Base-by-base conservation (phyloP, 257 asterid species). In the Jasminum sambac region DNA sequence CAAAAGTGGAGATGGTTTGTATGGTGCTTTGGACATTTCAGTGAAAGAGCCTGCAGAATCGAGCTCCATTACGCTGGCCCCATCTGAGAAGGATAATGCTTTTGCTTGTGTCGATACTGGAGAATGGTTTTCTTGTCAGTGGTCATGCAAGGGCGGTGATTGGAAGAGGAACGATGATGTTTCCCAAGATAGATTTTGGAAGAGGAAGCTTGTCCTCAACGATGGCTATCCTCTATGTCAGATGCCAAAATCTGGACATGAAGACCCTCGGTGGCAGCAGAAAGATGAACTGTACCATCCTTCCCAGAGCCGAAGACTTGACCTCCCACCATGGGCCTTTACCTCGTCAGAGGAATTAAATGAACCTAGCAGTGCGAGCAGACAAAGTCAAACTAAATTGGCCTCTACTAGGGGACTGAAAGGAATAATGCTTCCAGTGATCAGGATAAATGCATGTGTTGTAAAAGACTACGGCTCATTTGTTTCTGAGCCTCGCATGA, bases 371-470 rank as follows among this genome's bases (percentile, higher is more conserved):
- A 48, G 69, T 80, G 69, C 55, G 4, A 81, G 72, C 82, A 84
- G 91, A 81, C 50, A 79, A 50, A 71, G 63, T 76, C 89, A 78
- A 74, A 77, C 64, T 74, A 95, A 86, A 79, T 73, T 86, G 71
- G 76, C 76, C 55, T 38, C 76, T 77, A 74, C 75, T 67, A 86
- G 95, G 81, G 97, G 95, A 66, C 70, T 81, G 59, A 82, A 80
- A 81, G 99, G 99, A 79, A 66, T 80, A 73, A 87, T 88, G 85
- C 97, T 89, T 77, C 89, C 99, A 11, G 98, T 91, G 73, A 79
- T 91, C 80, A 85, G 99, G 89, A 95, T 95, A 74, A 95, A 95
- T 83, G 96, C 96, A 8, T 95, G 99, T 80, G 99, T 95, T 78
- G 96, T 95, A 64, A 86, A 83, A 82, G 97, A 95, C 81, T 95